These are phyloP conservation scores for Blastocrithidia nonstop DNA, from an alignment of 208 protist species.

Conservation along the genomic window DNA sequence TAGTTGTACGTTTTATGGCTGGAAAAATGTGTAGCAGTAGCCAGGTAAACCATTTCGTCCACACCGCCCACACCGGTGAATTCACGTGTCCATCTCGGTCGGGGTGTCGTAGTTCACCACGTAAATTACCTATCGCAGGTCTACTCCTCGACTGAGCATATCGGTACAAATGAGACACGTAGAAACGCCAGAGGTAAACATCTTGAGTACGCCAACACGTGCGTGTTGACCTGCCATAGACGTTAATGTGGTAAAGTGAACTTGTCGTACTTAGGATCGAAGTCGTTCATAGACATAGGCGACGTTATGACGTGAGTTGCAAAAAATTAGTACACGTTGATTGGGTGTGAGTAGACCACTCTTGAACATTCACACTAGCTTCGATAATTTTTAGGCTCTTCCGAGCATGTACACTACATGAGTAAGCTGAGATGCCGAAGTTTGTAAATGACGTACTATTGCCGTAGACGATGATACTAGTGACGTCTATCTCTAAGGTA, in stretches of 20 bases:
- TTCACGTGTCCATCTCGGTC: constrained; percentile 90
- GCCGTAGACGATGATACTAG: neutral
- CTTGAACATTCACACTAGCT: constrained; percentile 53
- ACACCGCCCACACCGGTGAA: constrained; percentile 94
- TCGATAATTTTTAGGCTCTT: constrained; percentile 52
- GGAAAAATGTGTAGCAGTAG: constrained; percentile 78
- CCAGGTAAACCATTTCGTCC: constrained; percentile 64
- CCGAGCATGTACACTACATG: constrained; percentile 61
- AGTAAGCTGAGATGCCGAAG: constrained; percentile 6
- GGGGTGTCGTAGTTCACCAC: constrained; percentile 97
- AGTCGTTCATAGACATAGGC: constrained; percentile 53
- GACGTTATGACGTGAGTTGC: constrained; percentile 77
- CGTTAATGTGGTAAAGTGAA: constrained; percentile 46
- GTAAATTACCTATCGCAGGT: constrained; percentile 94
- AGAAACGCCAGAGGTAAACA: constrained; percentile 85
- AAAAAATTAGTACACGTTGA: constrained; percentile 73
- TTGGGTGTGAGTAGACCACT: constrained; percentile 33
- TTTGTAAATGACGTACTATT: constrained; percentile 3
- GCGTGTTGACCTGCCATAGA: constrained; percentile 36
- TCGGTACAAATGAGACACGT: constrained; percentile 95
- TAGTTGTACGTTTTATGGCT: constrained; percentile 64
- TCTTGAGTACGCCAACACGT: constrained; percentile 59
- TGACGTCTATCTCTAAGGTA: no score
- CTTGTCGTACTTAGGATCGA: constrained; percentile 13
- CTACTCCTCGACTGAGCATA: constrained; percentile 93